Evolutionary conservation across 2,329 filamentous ascomycete genomes (phyloP).

Genomic region (Nothopassalora personata): DNA sequence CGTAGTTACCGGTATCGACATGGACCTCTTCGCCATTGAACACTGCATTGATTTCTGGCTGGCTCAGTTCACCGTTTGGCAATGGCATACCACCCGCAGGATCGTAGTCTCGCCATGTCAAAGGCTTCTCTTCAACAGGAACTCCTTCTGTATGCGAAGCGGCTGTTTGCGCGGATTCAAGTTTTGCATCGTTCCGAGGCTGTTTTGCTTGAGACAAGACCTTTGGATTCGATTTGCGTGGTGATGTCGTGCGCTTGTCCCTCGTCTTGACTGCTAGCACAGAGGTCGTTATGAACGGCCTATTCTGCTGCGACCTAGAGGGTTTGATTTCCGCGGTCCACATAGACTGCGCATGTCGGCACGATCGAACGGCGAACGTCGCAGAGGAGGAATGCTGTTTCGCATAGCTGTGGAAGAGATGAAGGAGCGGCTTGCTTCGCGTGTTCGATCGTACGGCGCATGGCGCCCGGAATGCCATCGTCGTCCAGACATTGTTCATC

Average conservation of each 20-base stretch:
- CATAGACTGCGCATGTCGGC: neutral
- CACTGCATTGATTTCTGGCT: slow-evolving; percentile 27
- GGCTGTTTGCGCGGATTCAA: slow-evolving; percentile 22
- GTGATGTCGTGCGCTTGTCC: neutral
- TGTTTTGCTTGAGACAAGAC: neutral
- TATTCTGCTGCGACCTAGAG: neutral
- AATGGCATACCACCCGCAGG: slow-evolving; percentile 34
- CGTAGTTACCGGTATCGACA: slow-evolving; percentile 32
- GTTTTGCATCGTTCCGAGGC: slow-evolving; percentile 10
- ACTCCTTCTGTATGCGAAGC: slow-evolving; percentile 28
- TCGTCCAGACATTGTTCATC: slow-evolving; percentile 33
- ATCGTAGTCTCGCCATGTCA: slow-evolving; percentile 37
- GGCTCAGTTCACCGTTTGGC: slow-evolving; percentile 26
- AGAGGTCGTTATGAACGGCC: slow-evolving; percentile 8
- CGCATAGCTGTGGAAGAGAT: slow-evolving; percentile 28
- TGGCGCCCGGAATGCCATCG: slow-evolving; percentile 27
- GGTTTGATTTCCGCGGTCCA: neutral
- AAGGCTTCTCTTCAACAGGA: slow-evolving; percentile 7
- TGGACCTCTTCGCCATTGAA: slow-evolving; percentile 30
- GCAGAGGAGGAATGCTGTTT: neutral
- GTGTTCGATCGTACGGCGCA: slow-evolving; percentile 14
- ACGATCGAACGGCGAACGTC: neutral
- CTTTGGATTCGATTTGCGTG: slow-evolving; percentile 2
- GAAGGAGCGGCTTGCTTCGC: slow-evolving; percentile 21
- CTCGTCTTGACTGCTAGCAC: neutral